Evolutionary conservation across 306 rosid species (phyloP), one percentile per base, ranked within the genome.

Genomic region (Citrullus mucosospermus): DNA sequence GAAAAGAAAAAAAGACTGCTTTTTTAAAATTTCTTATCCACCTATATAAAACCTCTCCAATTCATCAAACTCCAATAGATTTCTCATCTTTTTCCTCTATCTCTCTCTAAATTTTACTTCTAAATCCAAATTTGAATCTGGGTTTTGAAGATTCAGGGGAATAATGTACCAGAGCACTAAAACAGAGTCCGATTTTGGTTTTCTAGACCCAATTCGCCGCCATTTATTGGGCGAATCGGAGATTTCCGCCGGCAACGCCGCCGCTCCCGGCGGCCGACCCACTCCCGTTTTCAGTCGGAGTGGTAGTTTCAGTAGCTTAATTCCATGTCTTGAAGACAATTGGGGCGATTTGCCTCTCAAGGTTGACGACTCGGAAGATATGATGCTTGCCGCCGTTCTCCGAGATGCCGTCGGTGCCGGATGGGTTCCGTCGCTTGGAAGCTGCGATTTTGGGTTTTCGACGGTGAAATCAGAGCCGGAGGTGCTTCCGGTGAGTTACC

Each of bases 341-440:
- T 95, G 96, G 96, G 97, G 98, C 2, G 91, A 85, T 9, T 84
- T 95, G 84, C 98, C 97, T 1, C 89, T 95, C 2, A 89, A 85
- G 57, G 92, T 84, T 60, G 84, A 95, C 50, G 98, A 95, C 38
- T 86, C 96, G 5, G 91, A 95, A 43, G 98, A 95, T 58, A 95
- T 91, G 98, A 68, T 91, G 2, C 88, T 95, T n/a, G 91, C 87
- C 78, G 87, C 89, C 13, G 92, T 91, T 0, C 92, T 91, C 41
- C 82, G 89, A n/a, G 97, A 92, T 9, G 96, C 96, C 13, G 83
- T 91, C 4, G 84, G 82, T 28, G 78, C 82, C 4, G 97, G 96
- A 2, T 91, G 98, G 97, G 86, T 90, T 66, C 98, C 98, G 8
- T 86, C 96, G 3, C 84, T 90, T 1, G 91, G 87, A 2, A 20